phyloP scores from a whole-genome alignment of 305 asterid species.

The Andrographis paniculata region DNA sequence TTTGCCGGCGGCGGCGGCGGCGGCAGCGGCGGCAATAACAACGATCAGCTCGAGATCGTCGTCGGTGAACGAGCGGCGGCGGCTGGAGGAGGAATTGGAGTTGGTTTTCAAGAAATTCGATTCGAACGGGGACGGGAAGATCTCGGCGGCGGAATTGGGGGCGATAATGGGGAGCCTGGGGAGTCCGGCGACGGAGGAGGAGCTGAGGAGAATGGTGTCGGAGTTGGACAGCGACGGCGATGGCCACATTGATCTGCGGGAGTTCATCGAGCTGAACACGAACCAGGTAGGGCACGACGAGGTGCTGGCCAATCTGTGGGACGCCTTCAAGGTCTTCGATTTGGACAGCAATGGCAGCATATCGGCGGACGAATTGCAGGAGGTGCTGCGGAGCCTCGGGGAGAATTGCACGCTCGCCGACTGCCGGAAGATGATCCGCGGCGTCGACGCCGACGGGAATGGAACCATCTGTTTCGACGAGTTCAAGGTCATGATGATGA shows the following conservation, averaged over 20 bases:
- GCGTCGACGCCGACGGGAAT: conserved; percentile 73
- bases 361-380: conserved; percentile 68
- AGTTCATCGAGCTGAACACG: conserved; percentile 74
- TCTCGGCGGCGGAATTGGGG: conserved; percentile 62
- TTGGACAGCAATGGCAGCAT: conserved; percentile 64
- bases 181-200: conserved; percentile 40
- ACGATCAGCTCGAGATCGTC: conserved; percentile 26
- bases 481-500: conserved; percentile 85
- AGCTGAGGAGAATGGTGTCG: conserved; percentile 43
- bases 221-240: conserved; percentile 91
- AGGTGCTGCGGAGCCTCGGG: conserved; percentile 61
- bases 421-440: conserved; percentile 75
- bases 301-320: conserved; percentile 41
- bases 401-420: conserved; percentile 77
- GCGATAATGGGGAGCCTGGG: conserved; percentile 70
- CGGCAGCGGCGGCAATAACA: conserved; percentile 1
- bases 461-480: conserved; percentile 78
- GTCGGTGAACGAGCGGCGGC: conserved; percentile 26
- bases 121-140: conserved; percentile 77
- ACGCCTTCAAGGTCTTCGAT: conserved; percentile 78
- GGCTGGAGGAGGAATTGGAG: conserved; percentile 56
- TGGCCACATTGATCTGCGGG: conserved; percentile 70
- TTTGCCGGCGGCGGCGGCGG: neutral
- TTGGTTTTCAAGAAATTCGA: conserved; percentile 84
- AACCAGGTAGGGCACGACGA: conserved; percentile 46